Evolutionary conservation across 2,329 filamentous ascomycete species (phyloP).

Genomic region (Talaromyces sp.): DNA sequence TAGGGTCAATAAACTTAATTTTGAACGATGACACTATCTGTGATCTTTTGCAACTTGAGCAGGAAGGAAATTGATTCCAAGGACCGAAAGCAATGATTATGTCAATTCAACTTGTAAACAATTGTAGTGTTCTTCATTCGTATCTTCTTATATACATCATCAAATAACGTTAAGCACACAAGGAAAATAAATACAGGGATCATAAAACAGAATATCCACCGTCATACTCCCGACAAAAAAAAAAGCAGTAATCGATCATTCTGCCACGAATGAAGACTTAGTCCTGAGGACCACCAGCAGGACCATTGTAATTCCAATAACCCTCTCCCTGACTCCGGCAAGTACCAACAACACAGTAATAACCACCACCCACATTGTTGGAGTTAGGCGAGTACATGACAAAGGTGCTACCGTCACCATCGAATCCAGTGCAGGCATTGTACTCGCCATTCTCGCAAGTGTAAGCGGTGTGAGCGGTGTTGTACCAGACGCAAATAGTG

Average conservation of each 20-base stretch:
- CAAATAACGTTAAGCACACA: background rate
- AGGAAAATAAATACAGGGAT: background rate
- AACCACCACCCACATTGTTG: background rate
- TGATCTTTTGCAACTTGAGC: background rate
- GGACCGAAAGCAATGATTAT: too few relatives aligned
- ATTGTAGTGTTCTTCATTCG: background rate
- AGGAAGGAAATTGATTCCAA: too few relatives aligned
- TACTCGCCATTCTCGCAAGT: background rate
- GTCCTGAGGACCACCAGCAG: conserved; percentile 1
- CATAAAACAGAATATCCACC: background rate
- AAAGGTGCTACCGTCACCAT: background rate
- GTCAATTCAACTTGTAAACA: too few relatives aligned
- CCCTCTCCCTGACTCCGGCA: background rate
- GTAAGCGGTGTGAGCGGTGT: conserved; percentile 1
- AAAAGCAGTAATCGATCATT: background rate
- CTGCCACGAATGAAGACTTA: background rate
- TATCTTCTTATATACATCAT: background rate
- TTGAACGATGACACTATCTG: background rate
- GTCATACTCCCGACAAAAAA: background rate
- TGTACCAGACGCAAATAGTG: conserved; percentile 2
- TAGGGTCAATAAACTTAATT: background rate
- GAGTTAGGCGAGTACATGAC: conserved; percentile 1
- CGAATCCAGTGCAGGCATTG: background rate
- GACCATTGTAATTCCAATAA: background rate
- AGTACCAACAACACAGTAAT: conserved; percentile 1